Conservation (phyloP, 106 monocot species). For the Apostasia shenzhenica region DNA sequence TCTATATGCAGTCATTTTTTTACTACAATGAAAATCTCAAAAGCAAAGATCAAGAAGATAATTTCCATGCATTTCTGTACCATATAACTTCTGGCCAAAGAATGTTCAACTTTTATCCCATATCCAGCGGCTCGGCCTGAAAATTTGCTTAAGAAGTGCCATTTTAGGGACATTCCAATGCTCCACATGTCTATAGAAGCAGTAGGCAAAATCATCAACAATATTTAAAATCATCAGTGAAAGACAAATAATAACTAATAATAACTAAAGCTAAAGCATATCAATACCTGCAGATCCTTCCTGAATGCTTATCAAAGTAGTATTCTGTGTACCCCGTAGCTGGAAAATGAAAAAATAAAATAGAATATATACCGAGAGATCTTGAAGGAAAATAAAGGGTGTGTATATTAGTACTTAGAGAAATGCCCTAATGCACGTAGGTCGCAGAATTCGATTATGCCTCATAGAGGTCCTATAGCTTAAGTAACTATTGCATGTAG, state of each 20-base stretch:
- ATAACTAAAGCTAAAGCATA: neutral
- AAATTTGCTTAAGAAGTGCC: conserved; percentile 90
- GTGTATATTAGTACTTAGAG: too few species aligned
- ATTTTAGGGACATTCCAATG: conserved; percentile 99
- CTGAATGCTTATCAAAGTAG: conserved; percentile 70
- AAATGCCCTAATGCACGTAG: too few species aligned
- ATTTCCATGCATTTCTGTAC: too few species aligned
- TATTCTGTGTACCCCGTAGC: conserved; percentile 98
- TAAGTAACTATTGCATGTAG: too few species aligned
- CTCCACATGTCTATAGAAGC: conserved; percentile 69
- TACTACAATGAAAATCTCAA: too few species aligned
- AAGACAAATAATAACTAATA: neutral
- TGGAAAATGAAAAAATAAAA: conserved; percentile 14
- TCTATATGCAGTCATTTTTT: too few species aligned
- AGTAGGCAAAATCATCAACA: neutral
- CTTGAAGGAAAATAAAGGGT: neutral
- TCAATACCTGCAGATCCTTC: conserved; percentile 61
- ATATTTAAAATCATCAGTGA: neutral
- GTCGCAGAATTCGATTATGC: too few species aligned
- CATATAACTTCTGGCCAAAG: too few species aligned
- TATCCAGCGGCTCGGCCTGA: conserved; percentile 73
- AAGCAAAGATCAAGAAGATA: too few species aligned
- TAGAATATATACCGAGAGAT: neutral
- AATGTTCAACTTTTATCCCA: conserved; percentile 36
- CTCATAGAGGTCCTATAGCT: too few species aligned